Evolutionary conservation across 257 asterid species (phyloP).

Genomic region (Nicotiana noctiflora): DNA sequence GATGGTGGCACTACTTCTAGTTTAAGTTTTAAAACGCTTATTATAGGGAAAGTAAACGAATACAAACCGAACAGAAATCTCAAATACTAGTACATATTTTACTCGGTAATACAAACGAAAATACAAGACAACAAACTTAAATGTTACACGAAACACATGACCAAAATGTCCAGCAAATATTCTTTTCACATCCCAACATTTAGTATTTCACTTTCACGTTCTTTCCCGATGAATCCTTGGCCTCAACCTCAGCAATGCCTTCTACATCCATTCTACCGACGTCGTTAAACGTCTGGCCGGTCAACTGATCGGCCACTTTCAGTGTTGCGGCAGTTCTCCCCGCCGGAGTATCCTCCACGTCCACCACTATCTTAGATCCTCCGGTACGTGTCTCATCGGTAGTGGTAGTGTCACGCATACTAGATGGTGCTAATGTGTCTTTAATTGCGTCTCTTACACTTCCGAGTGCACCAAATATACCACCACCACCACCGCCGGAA

Average conservation of each 20-base stretch:
- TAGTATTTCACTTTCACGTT: background rate
- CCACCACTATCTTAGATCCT: slow-evolving; percentile 24
- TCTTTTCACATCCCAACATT: background rate
- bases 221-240: slow-evolving; percentile 9
- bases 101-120: background rate
- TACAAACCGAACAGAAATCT: too few relatives aligned
- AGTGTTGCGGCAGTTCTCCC: slow-evolving; percentile 28
- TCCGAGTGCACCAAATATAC: slow-evolving; percentile 44
- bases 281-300: slow-evolving; percentile 54
- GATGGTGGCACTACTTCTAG: too few relatives aligned
- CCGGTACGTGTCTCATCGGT: slow-evolving; percentile 1
- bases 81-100: too few relatives aligned
- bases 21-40: too few relatives aligned
- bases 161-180: background rate
- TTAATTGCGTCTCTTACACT: slow-evolving; percentile 31
- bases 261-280: slow-evolving; percentile 38
- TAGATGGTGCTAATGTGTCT: slow-evolving; percentile 35
- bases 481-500: slow-evolving; percentile 24
- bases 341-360: slow-evolving; percentile 23
- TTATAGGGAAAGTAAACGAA: too few relatives aligned
- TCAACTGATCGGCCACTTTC: slow-evolving; percentile 37
- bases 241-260: slow-evolving; percentile 18
- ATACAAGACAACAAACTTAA: background rate
- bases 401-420: background rate
- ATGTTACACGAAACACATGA: background rate